Evolutionary conservation across 768 basidiomycete genomes (phyloP).

Genomic region (Collybiopsis confluens): DNA sequence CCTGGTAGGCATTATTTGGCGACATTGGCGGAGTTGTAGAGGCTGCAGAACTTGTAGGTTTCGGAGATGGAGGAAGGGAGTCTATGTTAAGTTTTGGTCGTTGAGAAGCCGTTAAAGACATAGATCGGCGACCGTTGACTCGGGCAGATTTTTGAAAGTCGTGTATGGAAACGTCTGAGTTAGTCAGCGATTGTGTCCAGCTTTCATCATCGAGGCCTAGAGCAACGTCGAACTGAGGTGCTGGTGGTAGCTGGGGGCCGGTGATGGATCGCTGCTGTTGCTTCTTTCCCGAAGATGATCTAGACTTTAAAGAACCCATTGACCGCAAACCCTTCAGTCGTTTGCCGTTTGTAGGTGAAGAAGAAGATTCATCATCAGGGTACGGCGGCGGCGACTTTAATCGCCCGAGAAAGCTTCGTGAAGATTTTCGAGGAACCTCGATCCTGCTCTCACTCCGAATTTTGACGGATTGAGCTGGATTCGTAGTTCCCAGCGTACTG

Average conservation of each 20-base stretch:
- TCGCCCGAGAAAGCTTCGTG: constrained; percentile 63
- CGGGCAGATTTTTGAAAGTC: constrained; percentile 38
- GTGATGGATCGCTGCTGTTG: constrained; percentile 27
- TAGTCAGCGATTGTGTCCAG: constrained; percentile 37
- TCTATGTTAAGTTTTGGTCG: constrained; percentile 24
- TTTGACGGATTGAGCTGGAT: constrained; percentile 9
- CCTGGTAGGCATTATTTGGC: constrained; percentile 45
- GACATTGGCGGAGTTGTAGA: not conserved
- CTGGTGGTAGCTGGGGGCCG: constrained; percentile 51
- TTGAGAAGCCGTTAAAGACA: constrained; percentile 58
- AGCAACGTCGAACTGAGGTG: constrained; percentile 50
- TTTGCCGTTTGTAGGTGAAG: constrained; percentile 38
- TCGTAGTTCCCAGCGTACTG: constrained; percentile 60
- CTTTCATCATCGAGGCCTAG: constrained; percentile 52
- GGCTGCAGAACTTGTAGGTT: constrained; percentile 26
- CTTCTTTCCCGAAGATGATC: constrained; percentile 31
- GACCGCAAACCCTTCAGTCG: constrained; percentile 73
- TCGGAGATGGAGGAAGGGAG: constrained; percentile 48
- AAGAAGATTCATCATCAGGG: constrained; percentile 33
- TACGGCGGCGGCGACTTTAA: constrained; percentile 54
- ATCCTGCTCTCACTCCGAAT: constrained; percentile 32
- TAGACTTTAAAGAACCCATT: constrained; percentile 75
- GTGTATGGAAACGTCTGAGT: not conserved
- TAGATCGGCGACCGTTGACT: constrained; percentile 59
- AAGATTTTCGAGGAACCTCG: constrained; percentile 50